Percentiles rank a stretch among this genome's conserved stretches.
These are phyloP conservation scores for Ophiostoma perfectum DNA, from an alignment of 2,329 filamentous ascomycete genomes.

Conservation along the genomic window DNA sequence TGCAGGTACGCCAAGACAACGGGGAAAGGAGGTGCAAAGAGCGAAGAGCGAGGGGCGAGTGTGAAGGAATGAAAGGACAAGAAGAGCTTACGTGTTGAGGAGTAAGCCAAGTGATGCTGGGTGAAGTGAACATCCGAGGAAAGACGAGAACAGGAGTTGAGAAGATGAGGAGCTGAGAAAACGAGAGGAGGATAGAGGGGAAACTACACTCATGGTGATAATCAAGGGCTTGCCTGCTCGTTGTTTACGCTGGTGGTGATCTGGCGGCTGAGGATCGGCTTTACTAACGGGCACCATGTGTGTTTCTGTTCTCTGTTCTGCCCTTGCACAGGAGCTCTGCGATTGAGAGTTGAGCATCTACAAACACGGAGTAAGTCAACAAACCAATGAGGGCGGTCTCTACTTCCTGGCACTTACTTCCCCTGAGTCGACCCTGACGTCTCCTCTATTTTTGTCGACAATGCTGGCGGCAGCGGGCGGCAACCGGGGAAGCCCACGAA, in stretches of 20 bases:
- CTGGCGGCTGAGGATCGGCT: not conserved
- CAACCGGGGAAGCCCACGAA: not conserved
- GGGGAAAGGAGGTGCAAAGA: constrained; percentile 5
- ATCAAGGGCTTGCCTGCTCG: not conserved
- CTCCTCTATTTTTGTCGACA: constrained; percentile 17
- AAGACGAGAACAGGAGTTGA: not conserved
- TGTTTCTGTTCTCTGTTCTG: not conserved
- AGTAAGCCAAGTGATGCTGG: not conserved
- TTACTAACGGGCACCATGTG: not conserved
- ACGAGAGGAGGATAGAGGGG: not conserved
- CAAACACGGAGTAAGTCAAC: not conserved
- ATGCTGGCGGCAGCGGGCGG: constrained; percentile 5
- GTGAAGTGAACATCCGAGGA: not conserved
- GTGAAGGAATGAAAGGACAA: not conserved
- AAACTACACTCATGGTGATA: too few species aligned
- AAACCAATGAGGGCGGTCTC: not conserved
- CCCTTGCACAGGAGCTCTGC: not conserved
- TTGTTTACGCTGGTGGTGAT: not conserved
- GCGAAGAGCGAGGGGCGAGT: constrained; percentile 4
- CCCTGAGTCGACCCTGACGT: not conserved
- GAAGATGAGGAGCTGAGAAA: not conserved
- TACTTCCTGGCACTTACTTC: not conserved
- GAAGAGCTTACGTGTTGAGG: constrained; percentile 11
- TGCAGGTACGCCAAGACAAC: constrained; percentile 12
- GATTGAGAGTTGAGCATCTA: not conserved